Percentiles rank a stretch among this genome's conserved stretches.
phyloP scores from a whole-genome alignment of 1,139 yeast genomes.

The Candida glucosophila region DNA sequence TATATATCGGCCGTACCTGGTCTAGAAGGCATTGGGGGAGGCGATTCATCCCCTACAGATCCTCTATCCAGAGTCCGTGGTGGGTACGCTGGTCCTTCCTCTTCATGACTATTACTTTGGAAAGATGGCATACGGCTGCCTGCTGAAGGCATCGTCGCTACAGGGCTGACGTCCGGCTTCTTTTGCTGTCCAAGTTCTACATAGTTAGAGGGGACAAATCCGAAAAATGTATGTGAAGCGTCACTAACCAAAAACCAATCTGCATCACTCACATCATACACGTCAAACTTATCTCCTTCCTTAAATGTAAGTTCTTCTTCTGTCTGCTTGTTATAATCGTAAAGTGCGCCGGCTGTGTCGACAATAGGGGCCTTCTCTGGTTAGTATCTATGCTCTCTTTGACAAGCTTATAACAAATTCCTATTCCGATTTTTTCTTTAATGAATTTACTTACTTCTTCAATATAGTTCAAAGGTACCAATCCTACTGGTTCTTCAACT shows the following conservation, averaged over 20 bases:
- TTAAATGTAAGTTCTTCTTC: slow-evolving; percentile 82
- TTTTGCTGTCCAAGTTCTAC: slow-evolving; percentile 37
- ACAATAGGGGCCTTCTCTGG: slow-evolving; percentile 26
- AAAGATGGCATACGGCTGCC: no score
- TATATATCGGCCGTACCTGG: no score
- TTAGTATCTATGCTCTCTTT: slow-evolving; percentile 10
- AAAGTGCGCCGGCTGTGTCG: slow-evolving; percentile 61
- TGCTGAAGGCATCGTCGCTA: no score
- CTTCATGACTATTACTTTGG: no score
- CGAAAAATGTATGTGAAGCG: slow-evolving; percentile 41
- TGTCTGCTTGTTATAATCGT: slow-evolving; percentile 84
- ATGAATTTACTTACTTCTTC: slow-evolving; percentile 58
- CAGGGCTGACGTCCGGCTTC: slow-evolving; percentile 1
- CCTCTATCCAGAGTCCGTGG: no score
- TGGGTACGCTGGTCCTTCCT: no score
- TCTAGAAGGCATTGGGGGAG: slow-evolving; percentile 57
- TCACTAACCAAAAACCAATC: slow-evolving; percentile 87
- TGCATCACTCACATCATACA: slow-evolving; percentile 77
- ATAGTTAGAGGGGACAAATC: slow-evolving; percentile 94
- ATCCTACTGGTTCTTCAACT: slow-evolving; percentile 84
- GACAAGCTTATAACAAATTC: slow-evolving; percentile 1
- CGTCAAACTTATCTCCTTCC: slow-evolving; percentile 67
- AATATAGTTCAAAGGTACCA: slow-evolving; percentile 87
- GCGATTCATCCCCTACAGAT: slow-evolving; percentile 40
- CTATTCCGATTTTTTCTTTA: no score